Evolutionary conservation across 331 rosid species (phyloP), one percentile per base, ranked within the genome.

Genomic region (Phaseolus coccineus): DNA sequence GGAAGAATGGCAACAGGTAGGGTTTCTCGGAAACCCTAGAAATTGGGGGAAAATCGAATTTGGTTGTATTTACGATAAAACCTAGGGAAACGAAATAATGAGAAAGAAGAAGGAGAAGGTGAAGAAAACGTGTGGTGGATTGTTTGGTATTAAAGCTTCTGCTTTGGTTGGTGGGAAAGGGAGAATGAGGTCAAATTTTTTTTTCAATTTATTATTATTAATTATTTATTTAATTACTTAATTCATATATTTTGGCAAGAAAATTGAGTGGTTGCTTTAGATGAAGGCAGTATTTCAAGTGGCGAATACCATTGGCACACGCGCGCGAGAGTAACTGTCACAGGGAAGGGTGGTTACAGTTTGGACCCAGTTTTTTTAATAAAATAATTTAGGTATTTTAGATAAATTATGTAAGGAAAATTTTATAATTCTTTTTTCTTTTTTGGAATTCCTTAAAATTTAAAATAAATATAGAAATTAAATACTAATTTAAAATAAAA

Each of bases 1-100:
- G 71, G 33, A 55, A 31, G 1, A 66, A 19, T 28, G 24, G 66
- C 8, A 31, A 0, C 56, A 19, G 48, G 0, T 63, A 74, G 81
- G 89, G 89, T 69, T 81, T 83, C 42, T 79, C 0, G 5, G 86
- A 85, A 85, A 77, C 82, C 92, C 92, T 48, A 82, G 55, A 83
- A 83, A 46, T 73, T 82, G 82, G 84, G 85, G 85, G n/a, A 5
- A 35, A 73, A 42, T 57, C 11, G 64, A 37, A 48, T 42, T 78
- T 40, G 15, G 35, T 4, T 62, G 10, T 25, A 52, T 77, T 51
- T 70, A 65, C 59, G 73, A 3, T 33, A 59, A 58, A n/a, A 16
- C 81, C 65, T 64, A 51, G 13, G 48, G 19, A 44, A 8, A 15
- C 3, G 22, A n/a, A 19, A 19, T 4, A 56, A 67, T 13, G 85